Evolutionary conservation across 805 yeast species (phyloP), one percentile per base, ranked within the genome.

Genomic region (Debaryomyces hansenii): DNA sequence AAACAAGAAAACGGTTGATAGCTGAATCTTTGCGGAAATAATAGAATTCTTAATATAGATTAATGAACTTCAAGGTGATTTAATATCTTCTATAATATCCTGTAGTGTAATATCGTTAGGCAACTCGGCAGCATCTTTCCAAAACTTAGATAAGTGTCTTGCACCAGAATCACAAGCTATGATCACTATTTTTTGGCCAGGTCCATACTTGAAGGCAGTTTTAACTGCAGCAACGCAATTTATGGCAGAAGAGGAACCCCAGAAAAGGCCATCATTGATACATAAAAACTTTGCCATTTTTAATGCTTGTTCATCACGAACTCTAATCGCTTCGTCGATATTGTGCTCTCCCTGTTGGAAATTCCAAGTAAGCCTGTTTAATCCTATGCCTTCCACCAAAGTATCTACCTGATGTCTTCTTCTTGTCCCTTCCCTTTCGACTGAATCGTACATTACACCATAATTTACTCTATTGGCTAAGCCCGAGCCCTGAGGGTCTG

Each of bases 401-500:
- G 98, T 94, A 64, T 92, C 99, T 1, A 92, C 98, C 66, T 92
- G 99, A 64, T 94, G 98, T 55, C 99, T 73, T 60, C 97, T 77
- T 56, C 98, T 75, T 0, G 94, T 87, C 1, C 99, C 99, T 67
- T 92, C 99, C 53, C 79, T 84, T 64, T 92, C 99, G 6, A 81
- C 90, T 2, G 75, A 53, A 57, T 91, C 96, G 63, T 89, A 92
- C 97, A 94, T 90, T 3, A 92, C 98, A 1, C 97, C 98, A 58
- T 70, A 82, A 57, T 88, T 88, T 42, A 92, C 80, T 49, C 96
- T 71, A 67, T 92, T 90, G 59, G 77, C 87, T 52, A 94, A 78
- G 0, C 99, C 99, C 12, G 94, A 84, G 0, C 99, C 99, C 58
- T 90, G 97, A 0, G 98, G 98, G 64, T 92, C 99, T 0, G 97